A percentile compares a stretch with the other conserved stretches of the same genome.
These are phyloP conservation scores for Funneliformis mosseae DNA, from an alignment of 192 early-diverging fungal species.

Conservation along the genomic window DNA sequence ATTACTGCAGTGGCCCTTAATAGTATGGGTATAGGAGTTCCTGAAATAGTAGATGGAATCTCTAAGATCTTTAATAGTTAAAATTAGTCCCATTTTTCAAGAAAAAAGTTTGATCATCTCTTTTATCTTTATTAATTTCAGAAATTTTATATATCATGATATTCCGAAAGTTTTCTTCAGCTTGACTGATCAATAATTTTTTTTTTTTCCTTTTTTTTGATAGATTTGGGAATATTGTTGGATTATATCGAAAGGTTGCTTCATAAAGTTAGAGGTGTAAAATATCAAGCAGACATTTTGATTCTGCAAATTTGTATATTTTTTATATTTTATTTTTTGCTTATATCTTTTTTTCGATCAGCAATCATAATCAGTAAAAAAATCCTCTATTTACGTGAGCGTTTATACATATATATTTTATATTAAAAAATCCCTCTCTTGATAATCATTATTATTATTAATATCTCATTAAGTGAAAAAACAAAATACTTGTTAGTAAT, in stretches of 20 bases:
- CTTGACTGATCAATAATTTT: no score
- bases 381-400: neutral
- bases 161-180: no score
- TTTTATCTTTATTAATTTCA: no score
- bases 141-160: no score
- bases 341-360: neutral
- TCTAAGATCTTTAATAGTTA: neutral
- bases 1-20: constrained; percentile 2
- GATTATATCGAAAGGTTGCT: neutral
- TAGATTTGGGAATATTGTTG: neutral
- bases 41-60: constrained; percentile 17
- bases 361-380: neutral
- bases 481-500: neutral
- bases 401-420: neutral
- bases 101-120: neutral
- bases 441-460: neutral
- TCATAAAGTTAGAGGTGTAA: neutral
- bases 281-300: neutral
- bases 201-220: neutral
- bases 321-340: neutral
- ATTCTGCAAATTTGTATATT: neutral
- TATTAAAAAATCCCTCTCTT: neutral
- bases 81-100: no score
- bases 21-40: constrained; percentile 14
- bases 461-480: neutral